A percentile compares a stretch with the other conserved stretches of the same genome.
phyloP scores from a whole-genome alignment of 2,329 filamentous ascomycete genomes.

The Fusarium beomiforme region DNA sequence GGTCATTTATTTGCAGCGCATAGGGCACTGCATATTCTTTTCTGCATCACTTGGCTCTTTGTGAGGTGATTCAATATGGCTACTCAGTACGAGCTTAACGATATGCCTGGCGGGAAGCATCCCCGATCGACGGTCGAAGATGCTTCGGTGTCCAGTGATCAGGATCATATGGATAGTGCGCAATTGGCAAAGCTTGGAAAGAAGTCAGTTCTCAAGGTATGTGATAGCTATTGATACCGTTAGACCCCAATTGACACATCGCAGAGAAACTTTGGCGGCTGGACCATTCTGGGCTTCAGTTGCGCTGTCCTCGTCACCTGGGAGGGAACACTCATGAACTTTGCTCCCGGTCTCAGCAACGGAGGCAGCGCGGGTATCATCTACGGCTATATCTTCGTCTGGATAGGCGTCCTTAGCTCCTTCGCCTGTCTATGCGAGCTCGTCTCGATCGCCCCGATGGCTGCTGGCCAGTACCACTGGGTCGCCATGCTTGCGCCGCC shows the following conservation, averaged over 20 bases:
- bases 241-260: background rate
- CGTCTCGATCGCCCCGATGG: conserved; percentile 37
- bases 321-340: conserved; percentile 43
- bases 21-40: background rate
- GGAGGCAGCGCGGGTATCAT: conserved; percentile 52
- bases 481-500: conserved; percentile 39
- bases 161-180: conserved; percentile 35
- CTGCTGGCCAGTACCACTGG: conserved; percentile 40
- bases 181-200: conserved; percentile 29
- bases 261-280: conserved; percentile 39
- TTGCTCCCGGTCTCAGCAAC: conserved; percentile 38
- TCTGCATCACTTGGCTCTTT: background rate
- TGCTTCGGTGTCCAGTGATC: conserved; percentile 10
- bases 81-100: conserved; percentile 13
- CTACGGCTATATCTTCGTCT: conserved; percentile 63
- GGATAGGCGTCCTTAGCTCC: conserved; percentile 52
- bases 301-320: conserved; percentile 43
- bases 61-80: background rate
- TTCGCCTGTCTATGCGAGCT: conserved; percentile 39
- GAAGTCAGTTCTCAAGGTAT: conserved; percentile 20
- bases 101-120: conserved; percentile 9
- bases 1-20: background rate
- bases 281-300: conserved; percentile 42
- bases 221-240: rapidly evolving
- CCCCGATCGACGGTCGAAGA: conserved; percentile 7